Evolutionary conservation across 2,329 filamentous ascomycete species (phyloP).

Genomic region (Alternaria rosae): DNA sequence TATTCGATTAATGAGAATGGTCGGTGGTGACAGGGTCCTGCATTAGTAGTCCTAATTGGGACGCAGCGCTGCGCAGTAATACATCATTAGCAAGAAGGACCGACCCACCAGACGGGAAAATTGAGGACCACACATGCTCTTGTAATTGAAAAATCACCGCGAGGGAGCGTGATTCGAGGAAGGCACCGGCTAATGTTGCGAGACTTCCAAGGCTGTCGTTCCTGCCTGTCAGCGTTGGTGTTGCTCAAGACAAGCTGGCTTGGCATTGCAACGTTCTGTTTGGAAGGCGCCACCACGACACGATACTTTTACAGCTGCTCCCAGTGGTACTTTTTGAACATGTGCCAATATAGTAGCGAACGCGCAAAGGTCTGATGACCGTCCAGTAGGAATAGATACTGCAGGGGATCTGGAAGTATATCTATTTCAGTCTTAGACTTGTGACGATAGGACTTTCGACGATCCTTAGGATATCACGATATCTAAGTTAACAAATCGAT

Average conservation of each 20-base stretch:
- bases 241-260: not conserved
- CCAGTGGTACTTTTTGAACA: not conserved
- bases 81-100: not conserved
- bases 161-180: not conserved
- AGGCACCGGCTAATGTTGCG: not conserved
- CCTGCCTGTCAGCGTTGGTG: not conserved
- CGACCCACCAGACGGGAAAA: not conserved
- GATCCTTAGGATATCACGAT: not conserved
- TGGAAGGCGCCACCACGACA: not conserved
- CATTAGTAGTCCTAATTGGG: conserved; percentile 1
- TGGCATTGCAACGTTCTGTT: not conserved
- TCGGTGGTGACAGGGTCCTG: not conserved
- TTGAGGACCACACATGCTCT: not conserved
- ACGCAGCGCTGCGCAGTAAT: conserved; percentile 6
- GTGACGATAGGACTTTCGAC: not conserved
- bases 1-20: conserved; percentile 10
- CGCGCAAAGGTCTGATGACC: not conserved
- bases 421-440: not conserved
- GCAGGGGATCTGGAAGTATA: not conserved
- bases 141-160: not conserved
- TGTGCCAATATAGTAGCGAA: not conserved
- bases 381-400: not conserved
- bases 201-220: not conserved
- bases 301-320: not conserved
- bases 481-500: not conserved